These are phyloP conservation scores for Tricholoma terreum DNA, from an alignment of 768 basidiomycete species.

Conservation along the genomic window DNA sequence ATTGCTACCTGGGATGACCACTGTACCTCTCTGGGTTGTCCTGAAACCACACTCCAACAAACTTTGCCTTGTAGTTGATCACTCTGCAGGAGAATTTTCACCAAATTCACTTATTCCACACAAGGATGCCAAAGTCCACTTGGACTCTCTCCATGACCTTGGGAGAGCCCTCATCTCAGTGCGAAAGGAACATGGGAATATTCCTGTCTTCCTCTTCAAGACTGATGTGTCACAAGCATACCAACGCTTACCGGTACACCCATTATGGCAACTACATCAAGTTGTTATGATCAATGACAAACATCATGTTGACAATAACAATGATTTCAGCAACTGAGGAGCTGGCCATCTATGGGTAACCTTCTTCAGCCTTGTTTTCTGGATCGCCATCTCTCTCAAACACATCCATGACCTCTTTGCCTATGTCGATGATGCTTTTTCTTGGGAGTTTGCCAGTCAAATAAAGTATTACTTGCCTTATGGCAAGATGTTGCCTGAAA, in stretches of 20 bases:
- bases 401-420: constrained; percentile 18
- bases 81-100: constrained; percentile 27
- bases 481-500: not conserved
- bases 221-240: constrained; percentile 37
- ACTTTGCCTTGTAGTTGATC: constrained; percentile 39
- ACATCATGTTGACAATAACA: no score
- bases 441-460: constrained; percentile 19
- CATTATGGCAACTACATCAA: constrained; percentile 31
- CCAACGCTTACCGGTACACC: constrained; percentile 28
- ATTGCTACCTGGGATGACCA: constrained; percentile 35
- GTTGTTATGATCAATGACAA: constrained; percentile 26
- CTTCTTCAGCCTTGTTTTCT: no score
- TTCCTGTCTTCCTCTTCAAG: constrained; percentile 29
- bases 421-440: constrained; percentile 33
- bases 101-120: constrained; percentile 24
- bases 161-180: constrained; percentile 5
- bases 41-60: no score
- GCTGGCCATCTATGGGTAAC: no score
- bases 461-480: constrained; percentile 29
- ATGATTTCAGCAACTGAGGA: no score
- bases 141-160: constrained; percentile 18
- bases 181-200: not conserved
- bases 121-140: not conserved
- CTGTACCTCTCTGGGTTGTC: constrained; percentile 30
- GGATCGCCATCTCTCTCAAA: constrained; percentile 27